Base-by-base conservation (phyloP, 2,329 filamentous ascomycete species). In the Graphiopsis chlorocephala region DNA sequence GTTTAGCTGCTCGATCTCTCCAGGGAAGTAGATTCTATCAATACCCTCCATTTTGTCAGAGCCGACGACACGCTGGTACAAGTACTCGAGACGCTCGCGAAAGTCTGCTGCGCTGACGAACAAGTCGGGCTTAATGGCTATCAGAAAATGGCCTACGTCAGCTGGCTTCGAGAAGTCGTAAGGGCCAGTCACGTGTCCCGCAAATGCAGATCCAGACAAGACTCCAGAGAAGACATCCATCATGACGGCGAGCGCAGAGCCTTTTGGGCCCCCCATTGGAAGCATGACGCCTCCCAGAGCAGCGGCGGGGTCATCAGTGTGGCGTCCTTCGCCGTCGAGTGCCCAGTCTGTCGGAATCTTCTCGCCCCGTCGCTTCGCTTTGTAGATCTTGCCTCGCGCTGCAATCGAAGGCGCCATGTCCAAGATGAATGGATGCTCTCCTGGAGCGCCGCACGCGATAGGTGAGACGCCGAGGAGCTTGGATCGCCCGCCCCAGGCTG, bases 161-260 rank as follows among this genome's bases (percentile, higher is more conserved):
- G 75, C 73, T 14, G 88, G 79, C 60, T 82, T 81, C 31, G 93
- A 90, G 2, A 73, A 72, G 65, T 77, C 74, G 74, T 95, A 95
- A 0, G 91, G 92, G 20, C 86, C 86, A 0, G 88, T 90, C 20
- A 95, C 91, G 71, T 90, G 82, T 0, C 91, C 91, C 0, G 90
- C 92, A 76, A 92, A 95, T 0, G 90, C 90, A 33, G 88, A 89
- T 0, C 91, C 91, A 0, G 90, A 92, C 0, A 95, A 72, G 0
- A 91, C 88, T 0, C 91, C 91, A 0, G 90, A 93, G 73, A 95
- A 94, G 2, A 96, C 89, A 73, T 95, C 91, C 92, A 95, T 95
- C 72, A 73, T 94, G 63, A 95, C 86, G 0, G 90, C 81, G 47
- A 95, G 75, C 0, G 85, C 92, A 2, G 88, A 91, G 0, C 92